Conservation (phyloP, 2,329 filamentous ascomycete genomes). For the Neonectria neomacrospora region DNA sequence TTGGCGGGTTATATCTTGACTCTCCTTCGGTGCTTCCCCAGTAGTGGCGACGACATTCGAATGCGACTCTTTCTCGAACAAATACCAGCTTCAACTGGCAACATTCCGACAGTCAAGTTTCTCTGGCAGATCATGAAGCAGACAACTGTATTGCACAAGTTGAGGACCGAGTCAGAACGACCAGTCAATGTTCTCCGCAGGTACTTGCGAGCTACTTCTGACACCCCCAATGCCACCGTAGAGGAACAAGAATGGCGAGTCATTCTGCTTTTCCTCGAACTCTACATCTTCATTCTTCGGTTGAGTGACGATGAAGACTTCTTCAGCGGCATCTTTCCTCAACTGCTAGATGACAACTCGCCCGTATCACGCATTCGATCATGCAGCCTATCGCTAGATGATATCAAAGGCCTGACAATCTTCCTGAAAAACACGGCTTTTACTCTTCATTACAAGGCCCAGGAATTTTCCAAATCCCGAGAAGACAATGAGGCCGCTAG, state of each 20-base stretch:
- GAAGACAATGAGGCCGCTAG: slow-evolving; percentile 36
- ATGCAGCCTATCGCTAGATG: slow-evolving; percentile 75
- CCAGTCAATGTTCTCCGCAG: slow-evolving; percentile 46
- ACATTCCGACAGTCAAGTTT: slow-evolving; percentile 70
- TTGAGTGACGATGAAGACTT: slow-evolving; percentile 98
- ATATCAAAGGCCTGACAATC: slow-evolving; percentile 78
- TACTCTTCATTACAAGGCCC: slow-evolving; percentile 84
- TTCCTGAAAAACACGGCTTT: slow-evolving; percentile 95
- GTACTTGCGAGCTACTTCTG: slow-evolving; percentile 48
- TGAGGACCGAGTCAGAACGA: slow-evolving; percentile 46
- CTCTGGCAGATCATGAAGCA: slow-evolving; percentile 76
- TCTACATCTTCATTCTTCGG: slow-evolving; percentile 92
- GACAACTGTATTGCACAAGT: slow-evolving; percentile 54
- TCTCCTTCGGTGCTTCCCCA: slow-evolving; percentile 85
- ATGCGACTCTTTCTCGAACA: slow-evolving; percentile 85
- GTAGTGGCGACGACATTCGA: slow-evolving; percentile 84
- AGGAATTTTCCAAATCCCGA: slow-evolving; percentile 62
- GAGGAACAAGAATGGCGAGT: slow-evolving; percentile 80
- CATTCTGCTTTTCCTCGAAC: slow-evolving; percentile 88
- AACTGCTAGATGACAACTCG: slow-evolving; percentile 50
- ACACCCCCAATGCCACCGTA: slow-evolving; percentile 29
- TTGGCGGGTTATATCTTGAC: slow-evolving; percentile 89
- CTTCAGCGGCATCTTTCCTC: slow-evolving; percentile 67
- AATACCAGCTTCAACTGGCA: slow-evolving; percentile 59
- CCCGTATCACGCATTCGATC: slow-evolving; percentile 62